Conservation (phyloP, 2,329 filamentous ascomycete genomes). For the Aspergillus luchuensis region DNA sequence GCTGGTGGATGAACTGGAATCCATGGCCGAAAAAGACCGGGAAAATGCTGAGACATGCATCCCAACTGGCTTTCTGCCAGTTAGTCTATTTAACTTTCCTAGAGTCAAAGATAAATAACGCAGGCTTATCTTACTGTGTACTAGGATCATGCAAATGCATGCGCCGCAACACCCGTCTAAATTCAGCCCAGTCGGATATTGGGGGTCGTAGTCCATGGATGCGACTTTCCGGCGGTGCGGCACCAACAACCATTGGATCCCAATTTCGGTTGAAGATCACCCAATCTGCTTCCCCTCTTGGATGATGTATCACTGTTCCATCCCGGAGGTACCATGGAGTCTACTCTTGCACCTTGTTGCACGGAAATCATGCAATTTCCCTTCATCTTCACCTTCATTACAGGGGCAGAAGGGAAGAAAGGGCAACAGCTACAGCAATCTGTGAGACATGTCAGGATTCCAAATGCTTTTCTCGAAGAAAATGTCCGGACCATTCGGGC, state of each 20-base stretch:
- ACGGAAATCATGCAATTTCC: neutral
- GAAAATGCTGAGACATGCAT: neutral
- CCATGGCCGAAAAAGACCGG: no score
- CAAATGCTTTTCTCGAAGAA: neutral
- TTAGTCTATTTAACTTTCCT: conserved; percentile 17
- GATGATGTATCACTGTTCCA: neutral
- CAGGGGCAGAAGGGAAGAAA: no score
- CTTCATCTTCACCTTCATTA: no score
- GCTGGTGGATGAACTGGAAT: no score
- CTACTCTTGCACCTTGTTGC: neutral
- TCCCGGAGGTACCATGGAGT: neutral
- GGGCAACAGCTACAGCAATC: neutral
- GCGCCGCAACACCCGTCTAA: neutral
- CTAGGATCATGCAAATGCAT: conserved; percentile 10
- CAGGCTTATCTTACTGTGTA: neutral
- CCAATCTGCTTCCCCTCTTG: neutral
- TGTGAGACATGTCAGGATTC: neutral
- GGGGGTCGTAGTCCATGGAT: conserved; percentile 18
- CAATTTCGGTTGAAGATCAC: conserved; percentile 24
- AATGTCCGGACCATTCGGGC: neutral
- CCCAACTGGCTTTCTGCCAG: conserved; percentile 4
- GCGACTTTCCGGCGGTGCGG: conserved; percentile 32
- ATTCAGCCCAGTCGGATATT: conserved; percentile 21
- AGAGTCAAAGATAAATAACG: conserved; percentile 7
- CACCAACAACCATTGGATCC: conserved; percentile 32